Evolutionary conservation across 2,329 filamentous ascomycete genomes (phyloP), one percentile per base, ranked within the genome.

Genomic region (Proliferodiscus dingleyae): DNA sequence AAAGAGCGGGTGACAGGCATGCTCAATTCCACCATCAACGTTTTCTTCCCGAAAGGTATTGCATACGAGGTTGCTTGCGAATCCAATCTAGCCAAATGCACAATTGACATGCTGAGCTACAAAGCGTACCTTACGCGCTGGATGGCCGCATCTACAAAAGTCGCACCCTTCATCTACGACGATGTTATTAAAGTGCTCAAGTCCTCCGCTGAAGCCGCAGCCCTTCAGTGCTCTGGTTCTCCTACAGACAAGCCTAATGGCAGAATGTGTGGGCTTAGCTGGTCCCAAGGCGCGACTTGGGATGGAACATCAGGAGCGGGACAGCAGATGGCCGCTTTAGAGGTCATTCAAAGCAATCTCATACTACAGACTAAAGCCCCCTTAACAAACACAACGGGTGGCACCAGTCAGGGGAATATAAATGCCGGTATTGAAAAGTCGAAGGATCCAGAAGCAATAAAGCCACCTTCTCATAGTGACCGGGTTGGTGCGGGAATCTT

Each of bases 31-130:
- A 57, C 61, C 10, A 57, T 63, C 28, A 30, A 41, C 2, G 47
- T 55, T 28, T 65, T 63, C 47, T 65, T 64, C 46, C 54, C 54
- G 43, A 57, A 59, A 30, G 53, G 50, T 15, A 60, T 72, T 49
- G 70, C 74, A 73, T 78, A 71, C 73, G 81, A 59, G 68, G 74
- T 56, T 75, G 74, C 7, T 77, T 83, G 81, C 73, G 87, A 87
- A 65, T 77, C 69, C 78, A 79, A 59, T 71, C 77, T 53, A 61
- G 37, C 72, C 75, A 26, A 26, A 26, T 45, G 74, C 72, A 53
- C 73, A 73, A 49, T 81, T 67, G 80, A 84, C 52, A 76, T 81
- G 59, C 71, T 72, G 18, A 74, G 73, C 1, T 84, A 83, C 71
- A 85, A 85, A 62, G 80, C 78, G 7, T 83, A 82, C 58, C 69